Percentiles rank a stretch among this genome's conserved stretches.
Conservation (phyloP, 2,329 filamentous ascomycete species). For the Clonostachys rhizophaga region DNA sequence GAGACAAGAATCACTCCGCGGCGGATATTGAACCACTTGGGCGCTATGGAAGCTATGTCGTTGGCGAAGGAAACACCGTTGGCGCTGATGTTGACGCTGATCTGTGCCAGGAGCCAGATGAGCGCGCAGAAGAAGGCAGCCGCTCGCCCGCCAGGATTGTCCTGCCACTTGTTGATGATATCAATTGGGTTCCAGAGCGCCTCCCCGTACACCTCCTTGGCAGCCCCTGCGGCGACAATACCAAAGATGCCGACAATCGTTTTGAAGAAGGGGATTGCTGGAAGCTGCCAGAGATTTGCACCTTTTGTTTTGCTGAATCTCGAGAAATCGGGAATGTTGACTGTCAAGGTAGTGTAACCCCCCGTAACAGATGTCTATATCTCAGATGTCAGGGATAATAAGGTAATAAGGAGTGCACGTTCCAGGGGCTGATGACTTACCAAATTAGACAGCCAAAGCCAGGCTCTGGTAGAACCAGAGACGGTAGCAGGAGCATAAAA, state of each 20-base stretch:
- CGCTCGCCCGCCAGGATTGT: constrained; percentile 15
- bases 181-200: constrained; percentile 44
- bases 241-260: constrained; percentile 30
- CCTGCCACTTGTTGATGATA: constrained; percentile 33
- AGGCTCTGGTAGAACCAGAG: neutral
- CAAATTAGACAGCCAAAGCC: neutral
- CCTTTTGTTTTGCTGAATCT: neutral
- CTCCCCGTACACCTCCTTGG: constrained; percentile 34
- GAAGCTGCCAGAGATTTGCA: constrained; percentile 5
- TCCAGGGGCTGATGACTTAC: too few species aligned
- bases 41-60: constrained; percentile 19
- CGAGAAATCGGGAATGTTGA: neutral
- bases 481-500: neutral
- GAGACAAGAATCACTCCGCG: constrained; percentile 20
- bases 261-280: constrained; percentile 37
- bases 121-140: constrained; percentile 20
- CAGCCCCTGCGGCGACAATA: constrained; percentile 40
- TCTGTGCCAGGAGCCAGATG: constrained; percentile 31
- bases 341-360: neutral
- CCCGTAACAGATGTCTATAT: neutral
- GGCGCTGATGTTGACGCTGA: constrained; percentile 19
- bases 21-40: constrained; percentile 21
- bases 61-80: constrained; percentile 20
- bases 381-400: too few species aligned
- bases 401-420: neutral